These are phyloP conservation scores for Saxispiralis lemnorum DNA, from an alignment of 495 filamentous ascomycete genomes.

Conservation along the genomic window DNA sequence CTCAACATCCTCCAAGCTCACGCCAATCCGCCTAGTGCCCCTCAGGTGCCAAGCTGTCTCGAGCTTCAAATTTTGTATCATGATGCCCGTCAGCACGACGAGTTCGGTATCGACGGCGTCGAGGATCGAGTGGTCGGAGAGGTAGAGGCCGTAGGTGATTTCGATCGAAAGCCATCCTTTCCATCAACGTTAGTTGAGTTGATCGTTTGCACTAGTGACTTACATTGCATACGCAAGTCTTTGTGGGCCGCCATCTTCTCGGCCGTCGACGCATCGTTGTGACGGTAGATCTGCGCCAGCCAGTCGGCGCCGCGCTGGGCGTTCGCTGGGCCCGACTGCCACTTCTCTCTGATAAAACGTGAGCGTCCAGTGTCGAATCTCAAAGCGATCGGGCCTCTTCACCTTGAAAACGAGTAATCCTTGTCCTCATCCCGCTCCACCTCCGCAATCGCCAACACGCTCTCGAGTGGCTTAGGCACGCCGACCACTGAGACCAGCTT, in stretches of 20 bases:
- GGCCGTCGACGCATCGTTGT: constrained; percentile 16
- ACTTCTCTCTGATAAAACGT: constrained; percentile 20
- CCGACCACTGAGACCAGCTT: constrained; percentile 20
- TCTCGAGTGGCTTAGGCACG: constrained; percentile 20
- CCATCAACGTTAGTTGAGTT: not conserved
- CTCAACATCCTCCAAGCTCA: constrained; percentile 21
- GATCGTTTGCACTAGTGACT: not conserved
- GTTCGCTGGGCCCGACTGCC: constrained; percentile 22
- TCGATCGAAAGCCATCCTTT: constrained; percentile 22
- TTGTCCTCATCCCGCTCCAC: constrained; percentile 20
- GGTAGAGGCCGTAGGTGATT: constrained; percentile 24
- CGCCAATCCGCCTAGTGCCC: constrained; percentile 19
- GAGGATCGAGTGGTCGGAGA: constrained; percentile 22
- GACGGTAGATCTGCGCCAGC: constrained; percentile 18
- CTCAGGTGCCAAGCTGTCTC: constrained; percentile 23
- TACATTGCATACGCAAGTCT: constrained; percentile 17
- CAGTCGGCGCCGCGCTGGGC: constrained; percentile 18
- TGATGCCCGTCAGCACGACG: constrained; percentile 21
- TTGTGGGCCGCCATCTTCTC: constrained; percentile 19
- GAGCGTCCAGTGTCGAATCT: too few species aligned
- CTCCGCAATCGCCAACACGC: constrained; percentile 20
- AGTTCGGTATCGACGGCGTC: constrained; percentile 23
- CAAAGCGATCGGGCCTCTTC: not conserved
- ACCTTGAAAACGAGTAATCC: constrained; percentile 24
- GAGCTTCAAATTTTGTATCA: constrained; percentile 22